Conservation (phyloP, 1,284 basidiomycete genomes). For the Cryptococcus sp. region DNA sequence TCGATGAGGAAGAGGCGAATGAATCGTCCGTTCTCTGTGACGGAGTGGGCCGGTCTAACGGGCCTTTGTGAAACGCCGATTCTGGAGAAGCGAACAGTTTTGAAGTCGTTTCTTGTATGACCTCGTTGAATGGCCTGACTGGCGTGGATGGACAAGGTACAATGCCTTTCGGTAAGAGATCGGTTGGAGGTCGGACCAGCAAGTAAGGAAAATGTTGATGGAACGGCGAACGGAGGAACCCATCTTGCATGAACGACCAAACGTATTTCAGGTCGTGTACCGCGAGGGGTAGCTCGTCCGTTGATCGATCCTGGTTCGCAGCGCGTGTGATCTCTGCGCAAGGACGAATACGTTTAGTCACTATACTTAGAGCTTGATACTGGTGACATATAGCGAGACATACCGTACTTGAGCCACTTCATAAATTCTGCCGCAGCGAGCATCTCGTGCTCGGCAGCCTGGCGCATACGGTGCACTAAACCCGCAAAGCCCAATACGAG, state of each 20-base stretch:
- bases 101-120: conserved; percentile 11
- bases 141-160: neutral
- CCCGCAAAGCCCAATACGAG: conserved; percentile 20
- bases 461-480: conserved; percentile 38
- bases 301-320: conserved; percentile 24
- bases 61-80: neutral
- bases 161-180: conserved; percentile 10
- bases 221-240: conserved; percentile 37
- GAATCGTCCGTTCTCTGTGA: neutral
- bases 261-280: conserved; percentile 44
- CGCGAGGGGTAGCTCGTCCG: conserved; percentile 25
- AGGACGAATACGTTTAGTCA: neutral
- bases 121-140: conserved; percentile 5
- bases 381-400: conserved; percentile 8
- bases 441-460: conserved; percentile 36
- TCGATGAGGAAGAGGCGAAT: conserved; percentile 7
- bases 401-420: conserved; percentile 50
- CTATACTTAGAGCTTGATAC: neutral
- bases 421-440: conserved; percentile 41
- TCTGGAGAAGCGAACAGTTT: neutral
- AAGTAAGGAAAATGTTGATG: conserved; percentile 35
- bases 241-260: conserved; percentile 47
- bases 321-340: conserved; percentile 26
- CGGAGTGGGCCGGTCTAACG: neutral
- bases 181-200: conserved; percentile 19